A percentile compares a stretch with the other conserved stretches of the same genome.
Conservation (phyloP, 768 basidiomycete species). For the Russula compacta region DNA sequence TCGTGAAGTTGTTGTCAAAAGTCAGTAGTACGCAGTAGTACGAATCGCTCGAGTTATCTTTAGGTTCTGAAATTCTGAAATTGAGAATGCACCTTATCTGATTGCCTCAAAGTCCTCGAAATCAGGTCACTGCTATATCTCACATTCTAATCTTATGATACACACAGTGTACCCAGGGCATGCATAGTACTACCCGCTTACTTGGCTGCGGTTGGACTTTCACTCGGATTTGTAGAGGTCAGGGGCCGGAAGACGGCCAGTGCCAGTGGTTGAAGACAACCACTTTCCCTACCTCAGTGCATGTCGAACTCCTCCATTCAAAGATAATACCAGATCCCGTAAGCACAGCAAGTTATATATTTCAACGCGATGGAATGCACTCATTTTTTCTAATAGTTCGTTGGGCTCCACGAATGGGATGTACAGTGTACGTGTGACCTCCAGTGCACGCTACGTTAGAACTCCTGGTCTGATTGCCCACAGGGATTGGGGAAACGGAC, state of each 20-base stretch:
- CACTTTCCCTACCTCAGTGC: conserved; percentile 75
- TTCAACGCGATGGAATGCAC: neutral
- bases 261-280: conserved; percentile 62
- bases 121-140: neutral
- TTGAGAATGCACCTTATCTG: neutral
- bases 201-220: conserved; percentile 52
- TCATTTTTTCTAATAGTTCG: conserved; percentile 38
- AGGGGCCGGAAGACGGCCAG: conserved; percentile 45
- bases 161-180: conserved; percentile 16
- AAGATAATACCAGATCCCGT: conserved; percentile 80
- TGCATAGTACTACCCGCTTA: conserved; percentile 21
- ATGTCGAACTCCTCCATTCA: conserved; percentile 71
- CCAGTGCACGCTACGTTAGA: neutral
- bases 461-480: neutral
- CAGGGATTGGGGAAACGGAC: conserved; percentile 82
- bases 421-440: conserved; percentile 61
- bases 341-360: conserved; percentile 22
- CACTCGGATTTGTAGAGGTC: conserved; percentile 53
- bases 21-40: neutral
- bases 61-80: too few relatives aligned
- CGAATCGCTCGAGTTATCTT: neutral
- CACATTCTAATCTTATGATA: conserved; percentile 3
- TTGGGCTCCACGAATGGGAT: conserved; percentile 80
- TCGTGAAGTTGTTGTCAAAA: neutral
- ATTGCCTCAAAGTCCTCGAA: neutral